A percentile compares a stretch with the other conserved stretches of the same genome.
Conservation (phyloP, 768 basidiomycete species). For the Brasilioporus rufonigricans region DNA sequence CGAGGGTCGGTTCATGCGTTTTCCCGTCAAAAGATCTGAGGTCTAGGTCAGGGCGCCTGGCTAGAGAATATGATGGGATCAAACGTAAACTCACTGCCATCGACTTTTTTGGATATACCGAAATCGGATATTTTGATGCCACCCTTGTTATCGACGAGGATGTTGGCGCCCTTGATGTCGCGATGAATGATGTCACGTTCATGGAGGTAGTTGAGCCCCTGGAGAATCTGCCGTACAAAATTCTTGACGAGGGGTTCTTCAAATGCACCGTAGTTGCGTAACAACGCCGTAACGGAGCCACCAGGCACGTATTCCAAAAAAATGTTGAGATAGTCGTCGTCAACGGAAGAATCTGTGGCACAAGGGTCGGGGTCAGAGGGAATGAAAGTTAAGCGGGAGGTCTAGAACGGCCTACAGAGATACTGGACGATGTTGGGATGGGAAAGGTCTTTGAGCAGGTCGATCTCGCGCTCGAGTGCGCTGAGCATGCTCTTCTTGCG, state of each 20-base stretch:
- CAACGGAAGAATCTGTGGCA: conserved; percentile 81
- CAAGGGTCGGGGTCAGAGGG: neutral
- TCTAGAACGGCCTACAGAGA: conserved; percentile 61
- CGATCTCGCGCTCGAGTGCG: conserved; percentile 91
- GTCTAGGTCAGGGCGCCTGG: neutral
- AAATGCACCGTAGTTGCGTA: conserved; percentile 91
- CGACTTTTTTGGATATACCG: conserved; percentile 96
- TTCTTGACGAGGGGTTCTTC: conserved; percentile 90
- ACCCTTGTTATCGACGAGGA: conserved; percentile 96
- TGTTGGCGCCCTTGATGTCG: conserved; percentile 99
- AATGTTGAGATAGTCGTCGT: conserved; percentile 89
- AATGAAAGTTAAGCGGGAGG: neutral
- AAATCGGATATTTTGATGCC: conserved; percentile 98
- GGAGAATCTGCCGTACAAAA: conserved; percentile 89
- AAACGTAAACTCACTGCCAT: conserved; percentile 67
- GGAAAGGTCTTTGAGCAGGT: conserved; percentile 86
- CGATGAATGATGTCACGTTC: conserved; percentile 94
- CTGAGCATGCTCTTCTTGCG: conserved; percentile 92
- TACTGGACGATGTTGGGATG: conserved; percentile 99
- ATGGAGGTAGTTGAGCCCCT: conserved; percentile 87
- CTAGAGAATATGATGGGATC: neutral
- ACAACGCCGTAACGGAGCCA: conserved; percentile 85
- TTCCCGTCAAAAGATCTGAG: conserved; percentile 50
- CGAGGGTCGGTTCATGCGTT: conserved; percentile 84
- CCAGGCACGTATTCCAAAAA: conserved; percentile 97